Base-by-base conservation (phyloP, 2,329 filamentous ascomycete species). In the Cladophialophora carrionii region DNA sequence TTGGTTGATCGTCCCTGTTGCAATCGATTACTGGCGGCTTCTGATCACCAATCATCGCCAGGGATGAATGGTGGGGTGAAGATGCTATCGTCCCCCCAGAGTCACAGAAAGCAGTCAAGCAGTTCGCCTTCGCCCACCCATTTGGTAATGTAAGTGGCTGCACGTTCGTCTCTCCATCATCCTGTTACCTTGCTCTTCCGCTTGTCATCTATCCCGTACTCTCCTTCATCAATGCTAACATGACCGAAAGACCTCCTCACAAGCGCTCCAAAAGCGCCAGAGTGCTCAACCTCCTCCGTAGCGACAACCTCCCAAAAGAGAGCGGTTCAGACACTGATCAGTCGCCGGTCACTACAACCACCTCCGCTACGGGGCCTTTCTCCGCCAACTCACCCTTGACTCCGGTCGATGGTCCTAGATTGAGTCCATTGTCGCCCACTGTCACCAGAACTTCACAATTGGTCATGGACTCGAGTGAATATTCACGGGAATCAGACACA, bases 251-350 rank as follows among this genome's bases (percentile, higher is more conserved):
- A 57, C 63, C 61, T 70, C 78, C 77, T 67, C 82, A 83, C 71
- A 85, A 84, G 76, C 82, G 84, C 68, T 83, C 80, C 65, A 84
- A 82, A 72, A 83, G 82, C 68, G 76, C 80, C 55, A 77, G 85
- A 65, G 82, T 84, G 54, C 80, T 84, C 66, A 82, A 84, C 37
- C 75, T 86, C 24, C 77, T 86, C 56, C 80, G 83, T 70, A 82
- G 83, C 64, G 82, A 83, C 63, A 82, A 80, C 65, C 80, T 78
- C 67, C 82, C 79, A 67, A 74, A 77, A 57, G 78, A 80, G 24
- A 74, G 71, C 58, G 71, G 75, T 37, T 72, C 71, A 34, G 78
- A 79, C 22, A 57, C 67, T 14, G 71, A 70, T 8, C 48, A 51
- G 56, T 74, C 74, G 17, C 67, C 70, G 1, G 58, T 64, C 17